Percentiles rank a stretch among this genome's conserved stretches.
Conservation (phyloP, 2,329 filamentous ascomycete species). For the Acephala macrosclerotiorum region DNA sequence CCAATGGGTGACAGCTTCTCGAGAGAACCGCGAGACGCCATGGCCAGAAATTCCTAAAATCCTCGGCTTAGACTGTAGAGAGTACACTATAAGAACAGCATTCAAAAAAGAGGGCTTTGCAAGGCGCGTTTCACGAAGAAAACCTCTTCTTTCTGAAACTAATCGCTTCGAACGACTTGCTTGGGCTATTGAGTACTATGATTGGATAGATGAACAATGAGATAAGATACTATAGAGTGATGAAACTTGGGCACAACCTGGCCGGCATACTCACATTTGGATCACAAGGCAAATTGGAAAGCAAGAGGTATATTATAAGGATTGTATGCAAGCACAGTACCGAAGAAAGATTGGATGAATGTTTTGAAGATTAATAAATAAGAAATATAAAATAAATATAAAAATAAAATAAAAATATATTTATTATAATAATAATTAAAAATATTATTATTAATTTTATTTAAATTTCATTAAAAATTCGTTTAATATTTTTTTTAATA, state of each 20-base stretch:
- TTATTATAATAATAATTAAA: no score
- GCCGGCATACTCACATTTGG: conserved; percentile 11
- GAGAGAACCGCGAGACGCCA: conserved; percentile 4
- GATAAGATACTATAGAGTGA: conserved; percentile 21
- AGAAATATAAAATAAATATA: no score
- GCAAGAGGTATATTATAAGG: conserved; percentile 10
- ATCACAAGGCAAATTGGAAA: conserved; percentile 9
- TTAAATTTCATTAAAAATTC: no score
- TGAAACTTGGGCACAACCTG: conserved; percentile 25
- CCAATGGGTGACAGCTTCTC: conserved; percentile 10
- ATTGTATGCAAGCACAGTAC: conserved; percentile 23
- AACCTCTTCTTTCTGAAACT: conserved; percentile 16
- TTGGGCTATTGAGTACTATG: conserved; percentile 21
- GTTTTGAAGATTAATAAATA: no score
- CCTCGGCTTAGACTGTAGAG: conserved; percentile 9
- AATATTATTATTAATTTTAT: no score
- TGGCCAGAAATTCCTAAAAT: conserved; percentile 12
- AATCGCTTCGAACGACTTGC: conserved; percentile 17
- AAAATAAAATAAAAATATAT: no score
- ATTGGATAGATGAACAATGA: conserved; percentile 24
- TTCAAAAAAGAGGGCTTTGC: conserved; percentile 27
- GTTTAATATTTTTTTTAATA: no score
- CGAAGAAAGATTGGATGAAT: conserved; percentile 33
- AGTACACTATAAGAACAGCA: conserved; percentile 15
- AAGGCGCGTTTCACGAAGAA: conserved; percentile 11